Conservation (phyloP, 2,329 filamentous ascomycete species). For the Tolypocladium paradoxum region DNA sequence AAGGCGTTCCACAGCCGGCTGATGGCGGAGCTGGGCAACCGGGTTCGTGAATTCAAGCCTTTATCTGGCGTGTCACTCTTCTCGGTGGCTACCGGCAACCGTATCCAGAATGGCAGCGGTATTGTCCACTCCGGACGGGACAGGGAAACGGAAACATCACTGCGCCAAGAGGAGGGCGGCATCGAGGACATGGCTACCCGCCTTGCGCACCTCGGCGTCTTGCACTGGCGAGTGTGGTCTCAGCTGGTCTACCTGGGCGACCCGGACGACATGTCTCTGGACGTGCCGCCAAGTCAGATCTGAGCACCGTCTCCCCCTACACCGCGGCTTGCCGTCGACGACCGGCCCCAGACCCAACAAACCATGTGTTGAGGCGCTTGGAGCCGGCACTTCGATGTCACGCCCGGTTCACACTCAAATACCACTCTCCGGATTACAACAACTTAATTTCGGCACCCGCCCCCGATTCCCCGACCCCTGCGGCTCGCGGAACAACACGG, state of each 20-base stretch:
- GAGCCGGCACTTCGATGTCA: too few species aligned
- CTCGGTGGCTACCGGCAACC: conserved; percentile 42
- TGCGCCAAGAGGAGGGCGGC: conserved; percentile 39
- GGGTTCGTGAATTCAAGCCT: conserved; percentile 41
- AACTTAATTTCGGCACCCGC: neutral
- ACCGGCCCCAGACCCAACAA: neutral
- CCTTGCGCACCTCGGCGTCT: conserved; percentile 69
- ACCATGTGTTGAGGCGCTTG: neutral
- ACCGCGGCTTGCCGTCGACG: neutral
- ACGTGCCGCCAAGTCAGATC: conserved; percentile 12
- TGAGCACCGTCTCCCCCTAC: conserved; percentile 3
- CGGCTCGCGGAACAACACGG: neutral
- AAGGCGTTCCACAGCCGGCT: conserved; percentile 37
- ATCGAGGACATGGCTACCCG: conserved; percentile 62
- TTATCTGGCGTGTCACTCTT: conserved; percentile 44
- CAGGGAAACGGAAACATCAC: conserved; percentile 21
- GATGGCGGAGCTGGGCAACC: conserved; percentile 34
- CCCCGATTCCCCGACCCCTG: neutral
- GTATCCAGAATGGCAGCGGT: conserved; percentile 26
- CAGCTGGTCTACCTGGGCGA: conserved; percentile 55
- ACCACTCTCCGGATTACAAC: neutral
- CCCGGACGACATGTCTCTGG: conserved; percentile 22
- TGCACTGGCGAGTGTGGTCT: conserved; percentile 88
- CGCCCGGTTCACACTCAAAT: neutral
- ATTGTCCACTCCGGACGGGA: conserved; percentile 19